Evolutionary conservation across 1,284 basidiomycete genomes (phyloP).

Genomic region (Puccinia hordei): DNA sequence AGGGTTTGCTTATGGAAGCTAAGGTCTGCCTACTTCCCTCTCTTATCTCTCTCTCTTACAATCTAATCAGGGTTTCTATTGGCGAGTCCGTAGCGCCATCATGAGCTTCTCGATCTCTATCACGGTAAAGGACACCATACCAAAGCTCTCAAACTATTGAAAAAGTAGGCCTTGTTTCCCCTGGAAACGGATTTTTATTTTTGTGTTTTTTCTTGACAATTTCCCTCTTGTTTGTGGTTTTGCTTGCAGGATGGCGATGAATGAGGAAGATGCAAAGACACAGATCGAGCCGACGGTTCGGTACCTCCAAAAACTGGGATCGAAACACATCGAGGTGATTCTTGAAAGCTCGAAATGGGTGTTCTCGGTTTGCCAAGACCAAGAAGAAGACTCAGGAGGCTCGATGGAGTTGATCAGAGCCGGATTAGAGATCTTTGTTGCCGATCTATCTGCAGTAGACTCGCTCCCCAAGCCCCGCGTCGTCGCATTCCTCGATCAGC

Average conservation of each 20-base stretch:
- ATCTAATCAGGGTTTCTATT: no score
- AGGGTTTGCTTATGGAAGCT: conserved; percentile 77
- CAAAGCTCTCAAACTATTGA: conserved; percentile 79
- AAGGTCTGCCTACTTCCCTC: conserved; percentile 65
- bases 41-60: conserved; percentile 24
- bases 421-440: conserved; percentile 77
- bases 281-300: conserved; percentile 79
- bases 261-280: conserved; percentile 75
- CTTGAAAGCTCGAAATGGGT: conserved; percentile 82
- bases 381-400: conserved; percentile 60
- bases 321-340: conserved; percentile 74
- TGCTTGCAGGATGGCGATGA: conserved; percentile 73
- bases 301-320: conserved; percentile 87
- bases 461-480: conserved; percentile 73
- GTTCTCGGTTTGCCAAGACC: conserved; percentile 67
- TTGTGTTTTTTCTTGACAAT: no score
- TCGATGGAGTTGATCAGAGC: conserved; percentile 1
- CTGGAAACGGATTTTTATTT: no score
- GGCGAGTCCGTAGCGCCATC: conserved; percentile 90
- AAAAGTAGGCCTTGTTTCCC: conserved; percentile 72
- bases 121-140: conserved; percentile 92
- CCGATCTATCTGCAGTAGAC: conserved; percentile 77
- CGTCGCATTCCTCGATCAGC: conserved; percentile 67
- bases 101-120: conserved; percentile 87
- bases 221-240: no score